These are phyloP conservation scores for Tylopilus sp. DNA, from an alignment of 768 basidiomycete species.

Conservation along the genomic window DNA sequence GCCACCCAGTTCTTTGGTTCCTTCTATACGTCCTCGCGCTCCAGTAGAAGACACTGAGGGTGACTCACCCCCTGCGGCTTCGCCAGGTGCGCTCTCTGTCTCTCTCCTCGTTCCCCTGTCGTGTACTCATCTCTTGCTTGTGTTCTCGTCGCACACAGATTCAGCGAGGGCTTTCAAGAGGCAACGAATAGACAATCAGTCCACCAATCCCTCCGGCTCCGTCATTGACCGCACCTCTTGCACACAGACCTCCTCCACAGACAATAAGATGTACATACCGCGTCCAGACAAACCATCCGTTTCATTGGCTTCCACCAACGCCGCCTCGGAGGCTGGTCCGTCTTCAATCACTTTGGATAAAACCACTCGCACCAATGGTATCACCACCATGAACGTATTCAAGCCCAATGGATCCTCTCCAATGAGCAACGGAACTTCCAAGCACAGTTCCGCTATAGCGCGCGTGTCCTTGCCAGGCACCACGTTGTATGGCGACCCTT, in stretches of 20 bases:
- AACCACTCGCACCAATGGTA: conserved; percentile 30
- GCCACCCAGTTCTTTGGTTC: conserved; percentile 47
- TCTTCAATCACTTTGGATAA: conserved; percentile 41
- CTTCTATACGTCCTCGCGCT: conserved; percentile 59
- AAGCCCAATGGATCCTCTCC: conserved; percentile 35
- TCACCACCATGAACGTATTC: conserved; percentile 44
- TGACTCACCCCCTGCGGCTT: conserved; percentile 23
- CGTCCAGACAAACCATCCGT: conserved; percentile 48
- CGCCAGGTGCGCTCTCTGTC: conserved; percentile 21
- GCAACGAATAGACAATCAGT: conserved; percentile 54
- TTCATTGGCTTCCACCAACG: conserved; percentile 44
- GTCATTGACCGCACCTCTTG: conserved; percentile 18
- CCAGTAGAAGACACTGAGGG: conserved; percentile 55
- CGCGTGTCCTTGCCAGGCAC: conserved; percentile 70
- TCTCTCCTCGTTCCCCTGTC: neutral
- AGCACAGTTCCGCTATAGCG: conserved; percentile 47
- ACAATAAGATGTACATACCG: conserved; percentile 49
- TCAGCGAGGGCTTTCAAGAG: conserved; percentile 62
- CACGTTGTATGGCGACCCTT: conserved; percentile 72
- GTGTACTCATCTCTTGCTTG: conserved; percentile 4
- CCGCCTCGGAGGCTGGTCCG: conserved; percentile 48
- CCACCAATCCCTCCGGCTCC: conserved; percentile 33
- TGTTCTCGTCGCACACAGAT: conserved; percentile 33
- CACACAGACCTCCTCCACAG: conserved; percentile 29
- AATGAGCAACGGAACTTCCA: conserved; percentile 48